Evolutionary conservation across 2,329 filamentous ascomycete genomes (phyloP).

Genomic region (Xylaria sp.): DNA sequence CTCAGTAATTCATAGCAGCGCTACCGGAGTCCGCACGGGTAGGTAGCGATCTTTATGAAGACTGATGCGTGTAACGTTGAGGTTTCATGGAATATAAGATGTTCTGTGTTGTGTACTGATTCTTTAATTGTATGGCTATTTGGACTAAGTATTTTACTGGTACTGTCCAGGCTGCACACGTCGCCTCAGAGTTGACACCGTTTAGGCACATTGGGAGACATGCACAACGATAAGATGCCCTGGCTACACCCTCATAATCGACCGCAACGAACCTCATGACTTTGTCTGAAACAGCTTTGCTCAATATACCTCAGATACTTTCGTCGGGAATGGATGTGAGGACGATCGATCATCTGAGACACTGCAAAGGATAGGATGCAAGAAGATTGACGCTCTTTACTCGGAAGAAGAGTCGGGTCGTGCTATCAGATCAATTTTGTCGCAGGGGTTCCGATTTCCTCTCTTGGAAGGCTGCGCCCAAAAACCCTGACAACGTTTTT

Average conservation of each 20-base stretch:
- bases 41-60: no score
- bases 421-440: slow-evolving; percentile 3
- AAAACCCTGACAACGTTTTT: no score
- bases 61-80: no score
- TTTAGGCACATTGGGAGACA: neutral
- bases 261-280: neutral
- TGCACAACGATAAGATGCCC: neutral
- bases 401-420: neutral
- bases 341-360: neutral
- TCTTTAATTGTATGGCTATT: no score
- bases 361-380: neutral
- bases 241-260: neutral
- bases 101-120: no score
- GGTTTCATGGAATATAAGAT: no score
- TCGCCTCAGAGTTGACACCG: neutral
- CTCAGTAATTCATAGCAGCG: neutral
- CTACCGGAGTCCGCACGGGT: no score
- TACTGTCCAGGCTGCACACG: neutral
- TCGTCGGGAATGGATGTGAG: neutral
- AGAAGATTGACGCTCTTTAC: neutral
- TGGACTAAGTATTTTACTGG: no score
- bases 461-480: neutral
- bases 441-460: neutral
- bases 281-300: neutral
- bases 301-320: neutral